A percentile compares a stretch with the other conserved stretches of the same genome.
These are phyloP conservation scores for Metschnikowia vanudenii DNA, from an alignment of 805 yeast species.

Conservation along the genomic window DNA sequence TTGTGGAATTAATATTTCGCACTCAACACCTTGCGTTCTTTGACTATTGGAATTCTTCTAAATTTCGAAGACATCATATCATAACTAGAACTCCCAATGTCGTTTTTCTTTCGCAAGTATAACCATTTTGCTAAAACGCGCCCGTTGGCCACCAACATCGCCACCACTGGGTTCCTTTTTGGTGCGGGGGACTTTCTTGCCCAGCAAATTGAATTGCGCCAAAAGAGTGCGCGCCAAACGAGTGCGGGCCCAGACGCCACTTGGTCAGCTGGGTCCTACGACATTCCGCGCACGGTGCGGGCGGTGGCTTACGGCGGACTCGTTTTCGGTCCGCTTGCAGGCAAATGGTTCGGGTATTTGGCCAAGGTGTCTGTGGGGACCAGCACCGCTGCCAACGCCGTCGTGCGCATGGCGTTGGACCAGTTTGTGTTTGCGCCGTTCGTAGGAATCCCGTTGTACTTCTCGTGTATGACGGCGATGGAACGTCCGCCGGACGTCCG, in stretches of 20 bases:
- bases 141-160: conserved; percentile 46
- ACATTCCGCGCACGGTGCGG: conserved; percentile 55
- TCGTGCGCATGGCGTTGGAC: conserved; percentile 59
- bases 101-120: conserved; percentile 19
- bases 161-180: conserved; percentile 55
- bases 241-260: too few relatives aligned
- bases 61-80: too few relatives aligned
- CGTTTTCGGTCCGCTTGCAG: conserved; percentile 74
- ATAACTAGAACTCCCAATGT: too few relatives aligned
- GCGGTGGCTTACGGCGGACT: conserved; percentile 70
- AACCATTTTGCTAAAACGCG: conserved; percentile 28
- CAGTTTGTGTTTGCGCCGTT: conserved; percentile 78
- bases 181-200: conserved; percentile 78
- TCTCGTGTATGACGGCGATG: conserved; percentile 60
- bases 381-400: conserved; percentile 22
- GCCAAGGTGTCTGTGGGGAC: conserved; percentile 41
- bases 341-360: conserved; percentile 63
- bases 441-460: conserved; percentile 69
- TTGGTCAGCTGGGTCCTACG: conserved; percentile 37
- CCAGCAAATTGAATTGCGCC: conserved; percentile 48
- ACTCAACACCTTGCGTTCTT: too few relatives aligned
- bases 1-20: too few relatives aligned
- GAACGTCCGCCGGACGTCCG: conserved; percentile 47
- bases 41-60: too few relatives aligned
- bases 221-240: neutral